Percentiles rank a stretch among this genome's conserved stretches.
phyloP scores from a whole-genome alignment of 148 eudicot species.

The Rhododendron williamsianum region DNA sequence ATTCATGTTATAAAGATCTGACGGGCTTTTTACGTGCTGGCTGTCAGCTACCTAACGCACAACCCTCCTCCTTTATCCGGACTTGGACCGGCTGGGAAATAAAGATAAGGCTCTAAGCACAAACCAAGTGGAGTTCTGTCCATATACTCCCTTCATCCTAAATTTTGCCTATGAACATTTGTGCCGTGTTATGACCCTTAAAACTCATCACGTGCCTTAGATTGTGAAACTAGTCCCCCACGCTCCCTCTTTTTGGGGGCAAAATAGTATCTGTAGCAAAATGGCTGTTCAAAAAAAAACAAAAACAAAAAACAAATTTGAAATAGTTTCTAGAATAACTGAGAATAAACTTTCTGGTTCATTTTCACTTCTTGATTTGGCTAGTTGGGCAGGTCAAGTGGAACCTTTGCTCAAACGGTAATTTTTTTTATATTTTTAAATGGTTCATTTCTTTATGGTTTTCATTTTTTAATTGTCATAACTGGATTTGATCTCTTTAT shows the following conservation, averaged over 20 bases:
- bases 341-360: not conserved
- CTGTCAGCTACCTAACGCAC: no score
- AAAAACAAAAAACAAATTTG: not conserved
- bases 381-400: not conserved
- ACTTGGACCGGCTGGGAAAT: no score
- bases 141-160: not conserved
- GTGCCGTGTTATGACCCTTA: not conserved
- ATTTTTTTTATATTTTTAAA: not conserved
- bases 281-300: no score
- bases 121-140: not conserved
- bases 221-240: not conserved
- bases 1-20: no score
- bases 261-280: not conserved
- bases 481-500: not conserved
- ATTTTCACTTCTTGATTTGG: not conserved
- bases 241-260: not conserved
- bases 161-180: not conserved
- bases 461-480: not conserved
- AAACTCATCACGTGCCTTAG: not conserved
- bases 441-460: not conserved
- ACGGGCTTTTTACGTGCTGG: no score
- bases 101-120: no score
- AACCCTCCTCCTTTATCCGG: no score
- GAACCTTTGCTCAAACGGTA: not conserved
- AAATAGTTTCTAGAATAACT: not conserved